Evolutionary conservation across 805 yeast genomes (phyloP).

Genomic region (Kuraishia cidri): DNA sequence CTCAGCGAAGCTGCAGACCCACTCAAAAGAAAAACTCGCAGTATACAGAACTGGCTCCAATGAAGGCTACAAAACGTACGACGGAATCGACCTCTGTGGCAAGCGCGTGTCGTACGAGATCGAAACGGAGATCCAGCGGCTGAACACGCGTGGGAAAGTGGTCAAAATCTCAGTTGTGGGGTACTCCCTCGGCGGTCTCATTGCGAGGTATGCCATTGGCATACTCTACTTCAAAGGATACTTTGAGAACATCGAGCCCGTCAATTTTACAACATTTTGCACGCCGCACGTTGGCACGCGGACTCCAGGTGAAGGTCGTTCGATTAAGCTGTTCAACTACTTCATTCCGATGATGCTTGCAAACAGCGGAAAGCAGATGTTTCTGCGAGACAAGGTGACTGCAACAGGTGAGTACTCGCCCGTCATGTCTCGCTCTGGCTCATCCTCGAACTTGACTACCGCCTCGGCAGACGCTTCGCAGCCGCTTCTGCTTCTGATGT

Average conservation of each 20-base stretch:
- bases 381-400: constrained; percentile 37
- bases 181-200: constrained; percentile 38
- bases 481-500: constrained; percentile 61
- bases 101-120: constrained; percentile 67
- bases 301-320: constrained; percentile 45
- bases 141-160: constrained; percentile 26
- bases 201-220: constrained; percentile 78
- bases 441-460: constrained; percentile 6
- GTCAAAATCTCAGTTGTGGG: constrained; percentile 73
- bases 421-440: not conserved
- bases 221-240: constrained; percentile 42
- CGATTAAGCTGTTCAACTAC: constrained; percentile 48
- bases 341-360: constrained; percentile 62
- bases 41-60: constrained; percentile 50
- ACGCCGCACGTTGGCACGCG: constrained; percentile 64
- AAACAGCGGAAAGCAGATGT: constrained; percentile 67
- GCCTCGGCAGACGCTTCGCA: constrained; percentile 1
- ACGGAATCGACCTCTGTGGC: constrained; percentile 84
- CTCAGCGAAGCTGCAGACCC: constrained; percentile 14
- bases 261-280: constrained; percentile 53
- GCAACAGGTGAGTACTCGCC: constrained; percentile 4
- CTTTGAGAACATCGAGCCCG: constrained; percentile 42
- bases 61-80: constrained; percentile 72
- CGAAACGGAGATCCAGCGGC: constrained; percentile 21
- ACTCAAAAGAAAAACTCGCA: constrained; percentile 18